Evolutionary conservation across 441 rosid species (phyloP), one percentile per base, ranked within the genome.

Genomic region (Gossypium davidsonii): DNA sequence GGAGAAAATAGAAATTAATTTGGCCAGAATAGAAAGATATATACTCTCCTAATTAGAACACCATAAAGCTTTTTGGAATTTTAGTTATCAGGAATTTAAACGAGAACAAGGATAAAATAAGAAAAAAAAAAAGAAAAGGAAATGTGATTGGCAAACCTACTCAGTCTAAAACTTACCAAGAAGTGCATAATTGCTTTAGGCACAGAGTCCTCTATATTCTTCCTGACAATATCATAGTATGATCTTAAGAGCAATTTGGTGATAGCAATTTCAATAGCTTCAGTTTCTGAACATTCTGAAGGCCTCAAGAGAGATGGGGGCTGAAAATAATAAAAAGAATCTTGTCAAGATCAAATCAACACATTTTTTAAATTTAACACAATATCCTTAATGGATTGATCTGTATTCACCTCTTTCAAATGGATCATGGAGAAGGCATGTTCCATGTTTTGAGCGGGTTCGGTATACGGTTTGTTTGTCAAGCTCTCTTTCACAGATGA

Each of bases 141-240:
- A 21, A 76, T 15, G 21, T 28, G 70, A 58, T 14, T 12, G 26
- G 34, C 26, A 51, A 26, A 57, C 72, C 21, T 11, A 25, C 58
- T 23, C 26, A 34, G 53, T 63, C 58, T 12, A 48, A 58, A 56
- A 65, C 72, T 85, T 83, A 94, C 98, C 97, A 95, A 86, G 80
- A 95, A 95, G 80, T 91, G 99, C 91, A 95, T 95, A 77, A 95
- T 87, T 67, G 97, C 94, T 85, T 95, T 95, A 5, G 99, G 98
- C 39, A 93, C 77, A 21, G 83, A 82, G 76, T 95, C 98, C 82
- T 93, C 97, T 2, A 91, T 75, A 82, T 95, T 93, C 89, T 90
- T 95, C 81, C 99, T 81, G 37, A 90, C 97, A 80, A 94, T 94
- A 80, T 94, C 93, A 51, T 92, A 94, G 79, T 92, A 94, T 15